Conservation (phyloP, 2,329 filamentous ascomycete species). For the Cadophora gregata region DNA sequence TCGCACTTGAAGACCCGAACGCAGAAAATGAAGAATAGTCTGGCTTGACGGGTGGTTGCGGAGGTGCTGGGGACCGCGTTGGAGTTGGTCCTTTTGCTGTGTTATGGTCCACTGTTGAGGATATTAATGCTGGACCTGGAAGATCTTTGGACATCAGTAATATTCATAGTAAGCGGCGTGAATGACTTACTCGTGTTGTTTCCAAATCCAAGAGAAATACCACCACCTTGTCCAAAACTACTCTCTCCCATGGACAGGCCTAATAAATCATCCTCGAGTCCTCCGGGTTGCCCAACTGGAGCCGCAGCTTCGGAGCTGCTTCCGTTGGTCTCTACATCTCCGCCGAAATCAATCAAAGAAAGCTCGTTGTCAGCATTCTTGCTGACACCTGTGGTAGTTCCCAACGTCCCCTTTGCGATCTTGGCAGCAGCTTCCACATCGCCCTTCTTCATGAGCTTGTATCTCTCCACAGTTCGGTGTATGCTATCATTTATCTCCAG, state of each 20-base stretch:
- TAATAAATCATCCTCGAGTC: constrained; percentile 87
- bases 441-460: constrained; percentile 95
- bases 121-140: constrained; percentile 66
- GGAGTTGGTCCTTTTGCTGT: constrained; percentile 59
- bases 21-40: constrained; percentile 60
- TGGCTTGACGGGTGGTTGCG: constrained; percentile 37
- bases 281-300: constrained; percentile 55
- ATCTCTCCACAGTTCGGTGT: constrained; percentile 93
- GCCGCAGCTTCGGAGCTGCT: constrained; percentile 52
- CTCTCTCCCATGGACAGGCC: constrained; percentile 76
- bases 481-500: constrained; percentile 99
- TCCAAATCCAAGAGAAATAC: constrained; percentile 82
- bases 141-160: constrained; percentile 56
- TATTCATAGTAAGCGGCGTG: too few relatives aligned
- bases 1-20: constrained; percentile 56
- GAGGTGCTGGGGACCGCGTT: constrained; percentile 42
- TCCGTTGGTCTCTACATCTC: constrained; percentile 62
- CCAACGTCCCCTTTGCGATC: constrained; percentile 81
- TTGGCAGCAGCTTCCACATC: constrained; percentile 83
- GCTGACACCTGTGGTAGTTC: constrained; percentile 67
- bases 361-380: constrained; percentile 77
- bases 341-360: constrained; percentile 92
- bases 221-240: constrained; percentile 75
- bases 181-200: constrained; percentile 66
- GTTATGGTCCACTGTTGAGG: constrained; percentile 66